phyloP scores from a whole-genome alignment of 164 flowering plant species.

The Akebia trifoliata region DNA sequence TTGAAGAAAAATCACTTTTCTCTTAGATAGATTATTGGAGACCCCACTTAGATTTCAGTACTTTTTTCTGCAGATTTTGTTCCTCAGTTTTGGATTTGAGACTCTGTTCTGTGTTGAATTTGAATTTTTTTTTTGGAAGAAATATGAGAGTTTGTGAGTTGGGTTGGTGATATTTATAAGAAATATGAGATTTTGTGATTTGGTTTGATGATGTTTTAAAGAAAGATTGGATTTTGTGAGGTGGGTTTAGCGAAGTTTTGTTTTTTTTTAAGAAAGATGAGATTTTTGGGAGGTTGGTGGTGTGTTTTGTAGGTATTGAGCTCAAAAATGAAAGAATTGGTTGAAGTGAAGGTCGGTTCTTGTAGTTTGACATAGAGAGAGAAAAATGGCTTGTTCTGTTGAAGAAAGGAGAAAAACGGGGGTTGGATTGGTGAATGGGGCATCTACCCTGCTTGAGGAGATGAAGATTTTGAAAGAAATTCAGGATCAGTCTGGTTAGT shows the following conservation, averaged over 20 bases:
- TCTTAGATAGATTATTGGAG: no score
- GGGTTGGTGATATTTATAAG: slow-evolving; percentile 9
- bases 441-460: slow-evolving; percentile 50
- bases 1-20: slow-evolving; percentile 27
- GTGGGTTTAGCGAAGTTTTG: no score
- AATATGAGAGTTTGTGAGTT: slow-evolving; percentile 2
- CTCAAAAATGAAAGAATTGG: slow-evolving; percentile 7
- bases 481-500: slow-evolving; percentile 79
- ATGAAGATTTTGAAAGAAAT: slow-evolving; percentile 82
- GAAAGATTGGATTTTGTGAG: no score
- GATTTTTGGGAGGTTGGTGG: no score
- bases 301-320: background rate
- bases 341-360: no score
- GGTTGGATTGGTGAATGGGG: slow-evolving; percentile 32
- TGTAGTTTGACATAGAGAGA: slow-evolving; percentile 2
- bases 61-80: slow-evolving; percentile 48
- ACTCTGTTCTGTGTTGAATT: slow-evolving; percentile 27
- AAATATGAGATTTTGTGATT: slow-evolving; percentile 3
- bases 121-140: background rate
- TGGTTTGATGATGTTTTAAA: slow-evolving; percentile 4
- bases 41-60: slow-evolving; percentile 41
- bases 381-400: slow-evolving; percentile 25
- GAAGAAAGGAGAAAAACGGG: slow-evolving; percentile 46
- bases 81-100: slow-evolving; percentile 42
- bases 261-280: background rate